These are phyloP conservation scores for Suhomyces yuchorum DNA, from an alignment of 1,139 yeast genomes.

Conservation along the genomic window DNA sequence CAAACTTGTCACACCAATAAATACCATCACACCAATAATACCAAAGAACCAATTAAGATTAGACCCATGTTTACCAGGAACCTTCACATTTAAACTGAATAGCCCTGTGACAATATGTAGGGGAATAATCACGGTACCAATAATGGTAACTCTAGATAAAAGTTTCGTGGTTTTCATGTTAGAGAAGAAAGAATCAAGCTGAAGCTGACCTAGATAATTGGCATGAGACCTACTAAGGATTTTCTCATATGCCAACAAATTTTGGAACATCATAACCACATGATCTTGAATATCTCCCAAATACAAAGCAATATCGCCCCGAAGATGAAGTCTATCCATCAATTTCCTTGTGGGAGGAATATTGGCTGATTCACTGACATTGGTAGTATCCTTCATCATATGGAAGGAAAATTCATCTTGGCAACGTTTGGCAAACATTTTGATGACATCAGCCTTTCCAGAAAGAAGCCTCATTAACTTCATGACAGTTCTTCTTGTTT, in stretches of 20 bases:
- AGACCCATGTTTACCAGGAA: constrained; percentile 66
- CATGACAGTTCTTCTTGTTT: constrained; percentile 90
- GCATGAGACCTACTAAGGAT: constrained; percentile 90
- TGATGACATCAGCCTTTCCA: constrained; percentile 96
- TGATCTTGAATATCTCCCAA: constrained; percentile 98
- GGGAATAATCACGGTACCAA: constrained; percentile 91
- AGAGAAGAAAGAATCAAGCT: constrained; percentile 85
- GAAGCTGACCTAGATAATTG: constrained; percentile 89
- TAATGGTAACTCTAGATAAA: constrained; percentile 82
- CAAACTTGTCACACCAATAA: constrained; percentile 35
- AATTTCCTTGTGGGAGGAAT: not conserved
- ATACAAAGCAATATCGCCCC: constrained; percentile 83
- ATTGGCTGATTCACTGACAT: not conserved
- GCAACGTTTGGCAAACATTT: constrained; percentile 96
- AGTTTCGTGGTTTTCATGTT: constrained; percentile 83
- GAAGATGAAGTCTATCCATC: constrained; percentile 54
- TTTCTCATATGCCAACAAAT: constrained; percentile 85
- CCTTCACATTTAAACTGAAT: constrained; percentile 93
- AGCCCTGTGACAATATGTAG: constrained; percentile 87
- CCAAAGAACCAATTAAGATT: constrained; percentile 45
- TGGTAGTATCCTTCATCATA: constrained; percentile 3
- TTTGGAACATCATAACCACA: constrained; percentile 93
- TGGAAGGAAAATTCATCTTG: constrained; percentile 56
- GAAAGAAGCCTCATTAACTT: constrained; percentile 85
- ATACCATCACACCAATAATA: constrained; percentile 40